Evolutionary conservation across 2,329 filamentous ascomycete genomes (phyloP).

Genomic region (Aureobasidium uvarum): DNA sequence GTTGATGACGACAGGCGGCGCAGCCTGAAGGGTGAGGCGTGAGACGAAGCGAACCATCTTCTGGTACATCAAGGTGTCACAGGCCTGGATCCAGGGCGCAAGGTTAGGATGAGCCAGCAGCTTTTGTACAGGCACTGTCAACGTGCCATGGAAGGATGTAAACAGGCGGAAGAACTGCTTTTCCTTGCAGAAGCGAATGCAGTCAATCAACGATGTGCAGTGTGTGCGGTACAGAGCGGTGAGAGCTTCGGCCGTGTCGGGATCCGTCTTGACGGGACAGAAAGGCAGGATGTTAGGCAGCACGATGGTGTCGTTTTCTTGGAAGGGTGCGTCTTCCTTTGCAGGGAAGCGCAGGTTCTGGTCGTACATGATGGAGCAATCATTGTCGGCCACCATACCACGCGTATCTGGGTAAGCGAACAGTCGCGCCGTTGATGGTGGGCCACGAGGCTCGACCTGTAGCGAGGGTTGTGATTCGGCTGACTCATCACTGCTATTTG

Average conservation of each 20-base stretch:
- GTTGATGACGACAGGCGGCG: slow-evolving; percentile 82
- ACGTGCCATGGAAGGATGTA: slow-evolving; percentile 89
- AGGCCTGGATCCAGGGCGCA: slow-evolving; percentile 91
- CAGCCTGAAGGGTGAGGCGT: slow-evolving; percentile 83
- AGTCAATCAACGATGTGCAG: slow-evolving; percentile 92
- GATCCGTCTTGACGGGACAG: slow-evolving; percentile 76
- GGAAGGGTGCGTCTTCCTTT: slow-evolving; percentile 55
- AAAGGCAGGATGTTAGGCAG: slow-evolving; percentile 86
- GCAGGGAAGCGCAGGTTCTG: slow-evolving; percentile 64
- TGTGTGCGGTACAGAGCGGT: slow-evolving; percentile 88
- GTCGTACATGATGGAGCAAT: slow-evolving; percentile 54
- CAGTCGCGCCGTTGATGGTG: slow-evolving; percentile 46
- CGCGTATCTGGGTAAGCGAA: slow-evolving; percentile 49
- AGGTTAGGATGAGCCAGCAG: slow-evolving; percentile 77
- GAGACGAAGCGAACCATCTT: slow-evolving; percentile 93
- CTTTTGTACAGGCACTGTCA: slow-evolving; percentile 96
- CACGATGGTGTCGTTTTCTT: slow-evolving; percentile 67
- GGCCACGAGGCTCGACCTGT: slow-evolving; percentile 37
- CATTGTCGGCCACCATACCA: slow-evolving; percentile 43
- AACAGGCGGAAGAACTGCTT: slow-evolving; percentile 96
- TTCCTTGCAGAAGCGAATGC: slow-evolving; percentile 92
- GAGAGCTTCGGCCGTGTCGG: slow-evolving; percentile 80
- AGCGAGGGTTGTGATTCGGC: slow-evolving; percentile 36
- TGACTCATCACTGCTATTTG: slow-evolving; percentile 25
- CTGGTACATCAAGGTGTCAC: slow-evolving; percentile 93